Base-by-base conservation (phyloP, 345 rosid genomes). In the Eucalyptus pauciflora region DNA sequence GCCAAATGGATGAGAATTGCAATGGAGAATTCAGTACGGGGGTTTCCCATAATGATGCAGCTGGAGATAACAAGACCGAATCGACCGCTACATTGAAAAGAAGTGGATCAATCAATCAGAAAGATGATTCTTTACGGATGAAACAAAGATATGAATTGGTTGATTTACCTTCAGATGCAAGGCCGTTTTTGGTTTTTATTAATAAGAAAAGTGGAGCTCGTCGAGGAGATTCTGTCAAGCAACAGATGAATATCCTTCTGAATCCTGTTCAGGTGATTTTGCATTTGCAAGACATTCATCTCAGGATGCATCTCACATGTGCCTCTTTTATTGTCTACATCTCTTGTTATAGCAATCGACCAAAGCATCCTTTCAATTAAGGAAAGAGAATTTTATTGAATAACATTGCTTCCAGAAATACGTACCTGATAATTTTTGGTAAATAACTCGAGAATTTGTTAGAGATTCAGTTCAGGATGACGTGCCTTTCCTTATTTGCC, bases 151-250 rank as follows among this genome's bases (percentile, higher is more conserved):
- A 95, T 92, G 99, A 98, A 92, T 89, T 95, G 88, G 91, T 93
- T 87, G 97, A 97, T 88, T 90, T 97, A 87, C 97, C 98, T 88
- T 91, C 95, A 13, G 99, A 97, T 93, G 93, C 96, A 86, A 94
- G 98, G 88, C 99, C 98, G 3, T 93, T 97, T 91, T 90, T 97
- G 91, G 99, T 96, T 91, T 97, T 97, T 92, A 94, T 96, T 87
- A 96, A 97, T 90, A 95, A 96, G 92, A 97, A 97, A 94, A 97
- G 98, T 91, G 99, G 99, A 86, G 98, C 98, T 50, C 97, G 95
- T 86, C 93, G 93, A 85, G 98, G 99, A 54, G 95, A 94, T 90
- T 92, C 97, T 54, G 96, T 97, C 64, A 92, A 91, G 87, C 96
- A 91, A 88, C 97, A 97, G 22, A 91, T 97, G 93, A 95, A 96